These are phyloP conservation scores for Rosa hybrid DNA, from an alignment of 331 rosid genomes.

Conservation along the genomic window DNA sequence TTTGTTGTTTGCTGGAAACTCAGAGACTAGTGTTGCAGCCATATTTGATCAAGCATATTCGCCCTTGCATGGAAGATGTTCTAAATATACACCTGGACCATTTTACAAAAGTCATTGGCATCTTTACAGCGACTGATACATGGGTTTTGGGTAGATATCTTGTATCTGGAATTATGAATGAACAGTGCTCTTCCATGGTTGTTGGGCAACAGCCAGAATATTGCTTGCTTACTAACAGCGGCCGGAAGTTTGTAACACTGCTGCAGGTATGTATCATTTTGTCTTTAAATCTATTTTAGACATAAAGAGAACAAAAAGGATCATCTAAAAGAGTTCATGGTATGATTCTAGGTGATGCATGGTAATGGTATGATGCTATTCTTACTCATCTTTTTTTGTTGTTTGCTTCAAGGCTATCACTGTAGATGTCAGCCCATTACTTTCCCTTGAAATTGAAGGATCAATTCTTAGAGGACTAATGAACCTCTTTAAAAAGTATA, in stretches of 20 bases:
- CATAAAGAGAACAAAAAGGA: neutral
- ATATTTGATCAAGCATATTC: conserved; percentile 43
- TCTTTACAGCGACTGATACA: conserved; percentile 57
- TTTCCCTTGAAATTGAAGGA: conserved; percentile 58
- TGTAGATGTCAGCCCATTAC: conserved; percentile 52
- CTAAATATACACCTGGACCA: conserved; percentile 55
- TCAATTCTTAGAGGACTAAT: conserved; percentile 46
- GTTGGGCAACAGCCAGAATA: conserved; percentile 45
- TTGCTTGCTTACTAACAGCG: conserved; percentile 68
- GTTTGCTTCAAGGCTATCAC: conserved; percentile 40
- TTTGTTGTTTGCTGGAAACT: conserved; percentile 60
- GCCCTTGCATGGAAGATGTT: conserved; percentile 59
- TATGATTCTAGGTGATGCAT: neutral
- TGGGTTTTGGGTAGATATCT: conserved; percentile 72
- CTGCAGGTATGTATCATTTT: conserved; percentile 55
- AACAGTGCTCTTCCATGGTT: conserved; percentile 35
- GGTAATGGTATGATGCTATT: neutral
- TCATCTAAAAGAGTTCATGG: neutral
- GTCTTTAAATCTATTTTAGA: neutral
- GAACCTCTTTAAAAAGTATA: conserved; percentile 55
- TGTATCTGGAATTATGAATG: conserved; percentile 54
- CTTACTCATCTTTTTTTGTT: neutral
- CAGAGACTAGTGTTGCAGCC: conserved; percentile 49
- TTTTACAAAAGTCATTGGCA: conserved; percentile 53
- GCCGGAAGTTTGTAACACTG: conserved; percentile 59